phyloP scores from a whole-genome alignment of 208 protist genomes.

The Trichomonas tenax region DNA sequence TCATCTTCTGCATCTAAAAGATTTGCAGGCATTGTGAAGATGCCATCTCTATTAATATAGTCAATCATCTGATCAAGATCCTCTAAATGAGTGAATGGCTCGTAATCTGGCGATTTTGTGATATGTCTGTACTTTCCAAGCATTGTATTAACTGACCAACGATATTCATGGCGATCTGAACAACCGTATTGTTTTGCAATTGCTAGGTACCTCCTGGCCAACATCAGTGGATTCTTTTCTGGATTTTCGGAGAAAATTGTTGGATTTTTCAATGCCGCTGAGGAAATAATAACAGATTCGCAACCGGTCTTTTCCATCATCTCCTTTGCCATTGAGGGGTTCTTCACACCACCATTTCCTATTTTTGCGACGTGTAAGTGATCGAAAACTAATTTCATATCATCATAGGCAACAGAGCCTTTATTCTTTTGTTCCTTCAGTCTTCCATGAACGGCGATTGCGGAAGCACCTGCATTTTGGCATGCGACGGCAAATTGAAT shows the following conservation, averaged over 20 bases:
- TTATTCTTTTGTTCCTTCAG: slow-evolving; percentile 14
- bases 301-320: slow-evolving; percentile 12
- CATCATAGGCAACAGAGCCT: background rate
- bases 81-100: background rate
- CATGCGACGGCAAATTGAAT: slow-evolving; percentile 20
- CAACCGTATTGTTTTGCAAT: background rate
- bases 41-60: background rate
- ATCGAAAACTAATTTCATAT: background rate
- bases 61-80: background rate
- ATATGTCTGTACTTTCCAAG: background rate
- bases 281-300: slow-evolving; percentile 1
- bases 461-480: background rate
- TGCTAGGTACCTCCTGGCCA: background rate
- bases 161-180: background rate
- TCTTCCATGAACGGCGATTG: background rate
- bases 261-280: background rate
- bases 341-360: background rate
- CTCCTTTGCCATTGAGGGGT: background rate
- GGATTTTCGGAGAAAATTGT: background rate
- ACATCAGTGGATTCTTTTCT: background rate
- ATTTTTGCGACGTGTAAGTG: slow-evolving; percentile 5
- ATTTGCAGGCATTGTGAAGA: background rate
- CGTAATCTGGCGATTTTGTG: background rate
- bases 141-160: background rate
- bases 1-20: background rate